Conservation (phyloP, 2,329 filamentous ascomycete species). For the Fusarium sp. region DNA sequence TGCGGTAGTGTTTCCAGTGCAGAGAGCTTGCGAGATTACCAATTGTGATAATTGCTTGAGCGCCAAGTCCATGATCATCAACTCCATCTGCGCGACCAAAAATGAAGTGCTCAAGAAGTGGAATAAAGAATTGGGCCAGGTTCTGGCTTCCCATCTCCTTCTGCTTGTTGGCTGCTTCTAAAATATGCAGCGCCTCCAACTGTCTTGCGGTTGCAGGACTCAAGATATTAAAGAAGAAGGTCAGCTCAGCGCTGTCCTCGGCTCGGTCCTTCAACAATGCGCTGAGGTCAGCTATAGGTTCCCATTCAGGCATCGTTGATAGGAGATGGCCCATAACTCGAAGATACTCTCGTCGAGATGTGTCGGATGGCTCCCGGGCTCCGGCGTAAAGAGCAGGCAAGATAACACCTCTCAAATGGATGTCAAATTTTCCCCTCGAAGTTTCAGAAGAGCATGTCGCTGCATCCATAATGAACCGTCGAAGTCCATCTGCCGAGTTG, state of each 20-base stretch:
- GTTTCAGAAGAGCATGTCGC: slow-evolving; percentile 51
- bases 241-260: slow-evolving; percentile 71
- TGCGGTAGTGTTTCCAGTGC: slow-evolving; percentile 91
- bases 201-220: slow-evolving; percentile 90
- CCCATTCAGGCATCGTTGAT: slow-evolving; percentile 73
- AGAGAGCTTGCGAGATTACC: slow-evolving; percentile 77
- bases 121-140: slow-evolving; percentile 86
- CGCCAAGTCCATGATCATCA: slow-evolving; percentile 86
- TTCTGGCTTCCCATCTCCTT: slow-evolving; percentile 78
- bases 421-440: slow-evolving; percentile 57
- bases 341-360: slow-evolving; percentile 84
- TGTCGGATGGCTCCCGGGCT: slow-evolving; percentile 80
- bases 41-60: slow-evolving; percentile 85
- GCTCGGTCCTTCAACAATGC: slow-evolving; percentile 68
- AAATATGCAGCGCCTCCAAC: slow-evolving; percentile 80
- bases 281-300: slow-evolving; percentile 77
- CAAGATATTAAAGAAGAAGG: slow-evolving; percentile 92
- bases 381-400: slow-evolving; percentile 81
- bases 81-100: slow-evolving; percentile 77
- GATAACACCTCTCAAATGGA: slow-evolving; percentile 70
- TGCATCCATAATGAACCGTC: slow-evolving; percentile 76
- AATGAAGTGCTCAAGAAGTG: slow-evolving; percentile 92
- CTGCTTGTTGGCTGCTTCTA: slow-evolving; percentile 73
- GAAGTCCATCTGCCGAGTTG: slow-evolving; percentile 84
- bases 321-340: slow-evolving; percentile 82